Base-by-base conservation (phyloP, 805 yeast species). In the Metschnikowia continentalis region DNA sequence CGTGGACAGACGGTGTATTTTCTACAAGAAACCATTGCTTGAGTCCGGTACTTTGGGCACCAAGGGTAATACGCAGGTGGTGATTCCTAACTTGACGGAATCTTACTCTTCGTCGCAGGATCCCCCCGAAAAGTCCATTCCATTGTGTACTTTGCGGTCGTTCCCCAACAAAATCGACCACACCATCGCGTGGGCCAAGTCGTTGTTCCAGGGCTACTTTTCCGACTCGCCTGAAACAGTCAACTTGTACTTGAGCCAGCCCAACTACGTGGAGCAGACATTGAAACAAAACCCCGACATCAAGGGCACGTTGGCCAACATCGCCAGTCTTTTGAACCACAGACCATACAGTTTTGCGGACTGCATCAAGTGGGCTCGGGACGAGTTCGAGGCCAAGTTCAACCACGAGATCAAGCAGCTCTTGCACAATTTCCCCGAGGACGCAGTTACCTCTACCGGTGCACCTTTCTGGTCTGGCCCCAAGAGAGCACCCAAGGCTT, bases 161-260 rank as follows among this genome's bases (percentile, higher is more conserved):
- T 94, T 94, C 85, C 99, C 99, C 51, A 88, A 90, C 71, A 92
- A 92, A 72, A 94, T 94, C 62, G 99, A 94, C 67, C 99, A 94
- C 66, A 94, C 99, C 1, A 94, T 94, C 72, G 98, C 99, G 5
- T 94, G 99, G 99, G 96, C 98, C 14, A 95, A 95, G 73, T 84
- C 90, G 17, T 77, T 90, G 65, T 94, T 94, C 79, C 94, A 88
- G 76, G 96, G 94, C 19, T 90, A 83, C 64, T 94, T 94, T 69
- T 76, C 83, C 35, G 97, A 92, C 54, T 79, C 90, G n/a, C 91
- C 96, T 17, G 96, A 89, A 69, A 90, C 90, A 62, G 98, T 91
- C 49, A 94, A 94, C 68, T 71, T 89, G 65, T 94, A 90, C 70
- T 74, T 94, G 65, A 77, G 91, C 33, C 97, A 94, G 71, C 94